phyloP scores from a whole-genome alignment of 129 eudicot genomes.

The Centrapalus pauciflorus region DNA sequence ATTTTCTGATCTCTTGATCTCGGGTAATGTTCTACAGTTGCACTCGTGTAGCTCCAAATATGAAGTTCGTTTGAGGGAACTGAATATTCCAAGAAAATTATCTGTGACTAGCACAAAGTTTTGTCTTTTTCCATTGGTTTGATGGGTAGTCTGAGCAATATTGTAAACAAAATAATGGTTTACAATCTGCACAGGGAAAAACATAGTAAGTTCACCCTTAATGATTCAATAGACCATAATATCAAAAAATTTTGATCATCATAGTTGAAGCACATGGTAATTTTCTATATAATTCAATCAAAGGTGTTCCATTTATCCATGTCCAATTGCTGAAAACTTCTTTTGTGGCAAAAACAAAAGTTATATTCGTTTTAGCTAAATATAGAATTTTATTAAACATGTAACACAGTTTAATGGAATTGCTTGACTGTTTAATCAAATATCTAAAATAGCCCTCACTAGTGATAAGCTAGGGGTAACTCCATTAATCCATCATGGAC shows the following conservation, averaged over 20 bases:
- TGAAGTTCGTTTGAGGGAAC: background rate
- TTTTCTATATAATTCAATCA: background rate
- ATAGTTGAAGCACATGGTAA: background rate
- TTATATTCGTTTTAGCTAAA: background rate
- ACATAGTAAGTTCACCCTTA: background rate
- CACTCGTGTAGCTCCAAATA: background rate
- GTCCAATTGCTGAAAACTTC: slow-evolving; percentile 7
- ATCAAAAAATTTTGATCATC: background rate
- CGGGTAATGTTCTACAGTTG: too few relatives aligned
- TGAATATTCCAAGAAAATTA: background rate
- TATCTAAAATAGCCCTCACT: background rate
- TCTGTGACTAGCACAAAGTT: background rate
- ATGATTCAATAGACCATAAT: background rate
- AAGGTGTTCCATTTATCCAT: background rate
- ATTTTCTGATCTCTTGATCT: too few relatives aligned
- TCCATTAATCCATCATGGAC: too few relatives aligned
- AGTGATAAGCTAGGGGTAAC: background rate
- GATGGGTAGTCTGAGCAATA: background rate
- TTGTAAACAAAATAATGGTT: background rate
- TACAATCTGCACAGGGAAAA: background rate
- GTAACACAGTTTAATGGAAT: background rate
- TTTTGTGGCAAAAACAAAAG: background rate
- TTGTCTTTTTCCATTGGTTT: background rate
- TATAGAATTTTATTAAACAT: background rate
- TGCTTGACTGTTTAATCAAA: background rate